Conservation (phyloP, 164 flowering plant genomes). For the Magnolia sinica region DNA sequence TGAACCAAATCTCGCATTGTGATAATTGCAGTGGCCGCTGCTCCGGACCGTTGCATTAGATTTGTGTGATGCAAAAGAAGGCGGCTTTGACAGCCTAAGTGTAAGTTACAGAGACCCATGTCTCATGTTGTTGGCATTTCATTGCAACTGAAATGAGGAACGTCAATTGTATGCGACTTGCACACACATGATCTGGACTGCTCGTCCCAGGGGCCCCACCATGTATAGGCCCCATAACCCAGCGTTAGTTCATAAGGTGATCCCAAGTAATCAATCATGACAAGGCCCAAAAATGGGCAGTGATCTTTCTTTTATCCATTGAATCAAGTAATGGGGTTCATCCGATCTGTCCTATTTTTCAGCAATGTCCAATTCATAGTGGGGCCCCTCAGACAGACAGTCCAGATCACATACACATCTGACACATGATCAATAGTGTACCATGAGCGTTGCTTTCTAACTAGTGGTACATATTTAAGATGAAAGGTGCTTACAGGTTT, state of each 20-base stretch:
- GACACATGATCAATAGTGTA: background rate
- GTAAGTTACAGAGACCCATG: constrained; percentile 38
- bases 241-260: background rate
- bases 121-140: background rate
- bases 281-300: background rate
- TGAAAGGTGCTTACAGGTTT: background rate
- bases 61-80: constrained; percentile 65
- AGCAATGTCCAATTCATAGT: background rate
- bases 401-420: background rate
- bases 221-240: background rate
- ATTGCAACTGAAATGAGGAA: background rate
- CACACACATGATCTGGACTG: background rate
- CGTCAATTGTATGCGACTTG: background rate
- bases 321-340: background rate
- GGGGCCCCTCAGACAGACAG: background rate
- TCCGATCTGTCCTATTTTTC: background rate
- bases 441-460: background rate
- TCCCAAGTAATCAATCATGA: background rate
- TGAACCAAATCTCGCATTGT: background rate
- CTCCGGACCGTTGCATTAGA: constrained; percentile 72
- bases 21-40: constrained; percentile 55
- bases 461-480: background rate
- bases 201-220: background rate
- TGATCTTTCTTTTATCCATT: background rate
- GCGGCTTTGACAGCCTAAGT: constrained; percentile 53